phyloP scores from a whole-genome alignment of 2,329 filamentous ascomycete species.

The Aspergillus eucalypticola region DNA sequence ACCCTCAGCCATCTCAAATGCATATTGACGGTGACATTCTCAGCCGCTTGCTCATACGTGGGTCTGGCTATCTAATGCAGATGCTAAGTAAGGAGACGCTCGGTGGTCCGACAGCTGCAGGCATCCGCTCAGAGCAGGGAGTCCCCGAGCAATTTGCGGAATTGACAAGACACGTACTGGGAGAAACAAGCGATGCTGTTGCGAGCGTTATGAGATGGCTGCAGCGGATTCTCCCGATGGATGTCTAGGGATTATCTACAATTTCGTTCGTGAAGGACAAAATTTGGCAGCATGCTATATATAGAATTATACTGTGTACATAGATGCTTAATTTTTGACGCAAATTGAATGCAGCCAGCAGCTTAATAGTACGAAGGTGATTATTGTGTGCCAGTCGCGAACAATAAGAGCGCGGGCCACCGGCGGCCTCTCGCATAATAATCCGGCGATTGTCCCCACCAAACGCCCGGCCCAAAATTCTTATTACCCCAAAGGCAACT shows the following conservation, averaged over 20 bases:
- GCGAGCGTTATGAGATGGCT: slow-evolving; percentile 39
- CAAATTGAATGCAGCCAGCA: too few species aligned
- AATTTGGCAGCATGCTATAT: not conserved
- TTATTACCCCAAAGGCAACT: slow-evolving; percentile 17
- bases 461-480: slow-evolving; percentile 24
- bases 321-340: not conserved
- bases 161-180: slow-evolving; percentile 54
- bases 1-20: slow-evolving; percentile 51
- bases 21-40: slow-evolving; percentile 70
- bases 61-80: slow-evolving; percentile 32
- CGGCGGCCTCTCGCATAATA: slow-evolving; percentile 8
- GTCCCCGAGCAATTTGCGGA: slow-evolving; percentile 48
- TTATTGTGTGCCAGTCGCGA: not conserved
- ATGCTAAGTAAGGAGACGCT: slow-evolving; percentile 31
- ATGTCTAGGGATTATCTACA: slow-evolving; percentile 18
- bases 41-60: slow-evolving; percentile 53
- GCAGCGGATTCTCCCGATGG: slow-evolving; percentile 31
- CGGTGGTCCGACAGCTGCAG: slow-evolving; percentile 11
- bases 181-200: slow-evolving; percentile 26
- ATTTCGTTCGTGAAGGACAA: not conserved
- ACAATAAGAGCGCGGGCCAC: not conserved
- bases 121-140: slow-evolving; percentile 11
- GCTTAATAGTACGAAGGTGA: not conserved
- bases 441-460: slow-evolving; percentile 21
- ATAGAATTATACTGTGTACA: not conserved